Conservation (phyloP, 1,139 yeast genomes). For the Scheffersomyces stambukii region DNA sequence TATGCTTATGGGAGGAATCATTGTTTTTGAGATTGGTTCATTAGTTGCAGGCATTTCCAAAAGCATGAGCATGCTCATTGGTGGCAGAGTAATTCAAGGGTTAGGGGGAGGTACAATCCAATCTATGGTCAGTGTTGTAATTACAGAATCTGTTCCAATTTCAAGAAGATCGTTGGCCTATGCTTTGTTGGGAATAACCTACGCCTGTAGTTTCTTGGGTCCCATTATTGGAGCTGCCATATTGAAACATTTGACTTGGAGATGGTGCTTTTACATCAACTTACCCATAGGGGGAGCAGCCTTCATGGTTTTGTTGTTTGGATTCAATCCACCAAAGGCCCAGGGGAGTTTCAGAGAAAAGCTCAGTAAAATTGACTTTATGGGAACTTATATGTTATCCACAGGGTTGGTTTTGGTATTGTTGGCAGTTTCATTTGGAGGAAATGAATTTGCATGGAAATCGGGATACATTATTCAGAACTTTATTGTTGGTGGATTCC, state of each 20-base stretch:
- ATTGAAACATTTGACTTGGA: constrained; percentile 61
- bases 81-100: constrained; percentile 68
- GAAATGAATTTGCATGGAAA: constrained; percentile 29
- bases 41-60: constrained; percentile 54
- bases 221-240: constrained; percentile 65
- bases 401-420: constrained; percentile 26
- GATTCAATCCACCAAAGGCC: constrained; percentile 55
- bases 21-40: constrained; percentile 60
- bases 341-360: constrained; percentile 37
- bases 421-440: constrained; percentile 33
- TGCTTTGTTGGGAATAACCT: constrained; percentile 47
- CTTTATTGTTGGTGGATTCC: constrained; percentile 51
- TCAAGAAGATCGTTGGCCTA: constrained; percentile 49
- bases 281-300: constrained; percentile 65
- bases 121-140: constrained; percentile 52
- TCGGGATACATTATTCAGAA: constrained; percentile 53
- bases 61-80: constrained; percentile 58
- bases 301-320: constrained; percentile 34
- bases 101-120: constrained; percentile 73
- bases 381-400: constrained; percentile 26
- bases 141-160: constrained; percentile 58
- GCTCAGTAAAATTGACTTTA: constrained; percentile 29
- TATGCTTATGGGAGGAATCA: constrained; percentile 43
- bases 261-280: constrained; percentile 76
- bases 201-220: constrained; percentile 51